phyloP scores from a whole-genome alignment of 371 early-diverging fungal species.

The Conidiobolus incongruus region DNA sequence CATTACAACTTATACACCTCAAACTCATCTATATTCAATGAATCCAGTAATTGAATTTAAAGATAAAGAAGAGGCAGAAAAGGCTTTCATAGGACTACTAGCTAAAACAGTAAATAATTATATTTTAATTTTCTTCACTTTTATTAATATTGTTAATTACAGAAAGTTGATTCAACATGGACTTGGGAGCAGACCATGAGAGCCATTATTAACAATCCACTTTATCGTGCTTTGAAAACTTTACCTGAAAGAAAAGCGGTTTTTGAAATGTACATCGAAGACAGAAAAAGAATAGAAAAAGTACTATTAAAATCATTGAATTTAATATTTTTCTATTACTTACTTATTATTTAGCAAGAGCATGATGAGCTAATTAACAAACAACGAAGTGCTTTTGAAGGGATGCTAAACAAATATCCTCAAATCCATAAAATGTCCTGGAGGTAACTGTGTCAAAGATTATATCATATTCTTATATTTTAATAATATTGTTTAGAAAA shows the following conservation, averaged over 20 bases:
- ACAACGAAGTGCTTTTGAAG: constrained; percentile 13
- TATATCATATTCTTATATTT: background rate
- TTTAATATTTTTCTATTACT: background rate
- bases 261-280: constrained; percentile 40
- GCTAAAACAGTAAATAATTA: constrained; percentile 27
- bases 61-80: constrained; percentile 63
- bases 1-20: too few species aligned
- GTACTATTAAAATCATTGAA: background rate
- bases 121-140: too few species aligned
- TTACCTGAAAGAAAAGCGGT: constrained; percentile 52
- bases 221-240: constrained; percentile 67
- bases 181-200: constrained; percentile 85
- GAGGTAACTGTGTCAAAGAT: constrained; percentile 2
- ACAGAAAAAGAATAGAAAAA: constrained; percentile 1
- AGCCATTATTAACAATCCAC: constrained; percentile 50
- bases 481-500: background rate
- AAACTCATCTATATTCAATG: background rate
- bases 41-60: constrained; percentile 22
- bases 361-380: constrained; percentile 10
- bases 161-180: constrained; percentile 60
- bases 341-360: constrained; percentile 11
- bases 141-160: background rate
- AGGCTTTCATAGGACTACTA: constrained; percentile 50
- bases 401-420: constrained; percentile 13
- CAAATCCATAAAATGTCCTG: constrained; percentile 12